These are phyloP conservation scores for Trichoderma hamatum DNA, from an alignment of 2,329 filamentous ascomycete species.

Conservation along the genomic window DNA sequence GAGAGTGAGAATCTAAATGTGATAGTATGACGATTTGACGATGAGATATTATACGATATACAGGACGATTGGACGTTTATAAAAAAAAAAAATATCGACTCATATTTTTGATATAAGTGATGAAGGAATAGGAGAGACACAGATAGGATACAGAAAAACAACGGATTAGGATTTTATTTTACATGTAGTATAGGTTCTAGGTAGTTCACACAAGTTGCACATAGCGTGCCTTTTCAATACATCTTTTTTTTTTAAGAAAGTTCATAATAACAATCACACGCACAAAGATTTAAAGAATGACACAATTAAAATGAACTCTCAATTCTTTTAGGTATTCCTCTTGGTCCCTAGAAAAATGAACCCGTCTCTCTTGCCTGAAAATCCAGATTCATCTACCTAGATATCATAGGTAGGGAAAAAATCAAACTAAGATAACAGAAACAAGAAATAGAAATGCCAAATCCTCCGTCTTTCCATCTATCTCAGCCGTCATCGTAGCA, in stretches of 20 bases:
- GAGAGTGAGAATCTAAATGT: neutral
- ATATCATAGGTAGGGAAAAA: neutral
- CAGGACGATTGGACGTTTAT: no score
- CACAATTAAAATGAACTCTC: neutral
- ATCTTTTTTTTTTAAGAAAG: neutral
- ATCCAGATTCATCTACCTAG: neutral
- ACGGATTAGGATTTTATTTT: neutral
- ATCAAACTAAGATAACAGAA: neutral
- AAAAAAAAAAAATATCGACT: neutral
- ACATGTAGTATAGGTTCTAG: slow-evolving; percentile 2
- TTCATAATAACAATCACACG: neutral
- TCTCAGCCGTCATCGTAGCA: slow-evolving; percentile 12
- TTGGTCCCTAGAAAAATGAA: neutral
- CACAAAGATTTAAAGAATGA: neutral
- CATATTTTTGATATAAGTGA: neutral
- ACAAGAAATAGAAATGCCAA: neutral
- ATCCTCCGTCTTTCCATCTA: slow-evolving; percentile 8
- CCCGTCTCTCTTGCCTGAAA: neutral
- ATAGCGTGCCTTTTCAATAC: neutral
- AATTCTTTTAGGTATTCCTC: neutral
- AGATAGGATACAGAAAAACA: slow-evolving; percentile 12
- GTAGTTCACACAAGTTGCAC: neutral
- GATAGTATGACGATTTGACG: neutral
- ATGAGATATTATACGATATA: slow-evolving; percentile 1
- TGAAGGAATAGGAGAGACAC: neutral